Evolutionary conservation across 352 stramenopile genomes (phyloP).

Genomic region (Globisporangium camurandrum): DNA sequence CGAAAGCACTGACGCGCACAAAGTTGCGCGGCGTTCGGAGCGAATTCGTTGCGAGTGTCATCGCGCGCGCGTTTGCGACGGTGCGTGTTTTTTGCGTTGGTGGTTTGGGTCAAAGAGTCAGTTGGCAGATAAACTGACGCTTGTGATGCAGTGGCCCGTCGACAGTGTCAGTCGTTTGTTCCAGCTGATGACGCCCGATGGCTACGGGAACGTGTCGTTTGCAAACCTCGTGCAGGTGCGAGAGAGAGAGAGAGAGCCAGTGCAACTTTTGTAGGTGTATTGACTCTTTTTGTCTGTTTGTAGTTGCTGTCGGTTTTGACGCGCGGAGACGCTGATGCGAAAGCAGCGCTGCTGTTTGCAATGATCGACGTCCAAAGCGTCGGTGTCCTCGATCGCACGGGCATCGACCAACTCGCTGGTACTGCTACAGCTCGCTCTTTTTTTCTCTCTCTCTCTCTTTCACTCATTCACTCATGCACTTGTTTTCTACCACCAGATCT

Average conservation of each 20-base stretch:
- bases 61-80: slow-evolving; percentile 38
- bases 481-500: slow-evolving; percentile 20
- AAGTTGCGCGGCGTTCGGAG: slow-evolving; percentile 41
- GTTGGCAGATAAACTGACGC: too few relatives aligned
- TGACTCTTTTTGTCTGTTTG: too few relatives aligned
- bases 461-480: background rate
- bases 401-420: slow-evolving; percentile 44
- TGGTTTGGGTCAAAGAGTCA: too few relatives aligned
- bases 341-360: slow-evolving; percentile 45
- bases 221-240: slow-evolving; percentile 51
- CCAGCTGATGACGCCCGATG: slow-evolving; percentile 39
- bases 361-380: slow-evolving; percentile 21
- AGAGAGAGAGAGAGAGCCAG: background rate
- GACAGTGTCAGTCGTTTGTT: slow-evolving; percentile 35
- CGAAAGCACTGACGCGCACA: slow-evolving; percentile 28
- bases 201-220: slow-evolving; percentile 58
- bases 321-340: slow-evolving; percentile 36
- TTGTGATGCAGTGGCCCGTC: slow-evolving; percentile 48
- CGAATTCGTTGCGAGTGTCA: slow-evolving; percentile 46
- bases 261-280: too few relatives aligned
- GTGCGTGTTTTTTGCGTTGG: slow-evolving; percentile 15
- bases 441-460: background rate
- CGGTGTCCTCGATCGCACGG: slow-evolving; percentile 26
- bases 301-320: slow-evolving; percentile 37
- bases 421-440: background rate